Base-by-base conservation (phyloP, 148 eudicot species). In the Dianthus caryophyllus region DNA sequence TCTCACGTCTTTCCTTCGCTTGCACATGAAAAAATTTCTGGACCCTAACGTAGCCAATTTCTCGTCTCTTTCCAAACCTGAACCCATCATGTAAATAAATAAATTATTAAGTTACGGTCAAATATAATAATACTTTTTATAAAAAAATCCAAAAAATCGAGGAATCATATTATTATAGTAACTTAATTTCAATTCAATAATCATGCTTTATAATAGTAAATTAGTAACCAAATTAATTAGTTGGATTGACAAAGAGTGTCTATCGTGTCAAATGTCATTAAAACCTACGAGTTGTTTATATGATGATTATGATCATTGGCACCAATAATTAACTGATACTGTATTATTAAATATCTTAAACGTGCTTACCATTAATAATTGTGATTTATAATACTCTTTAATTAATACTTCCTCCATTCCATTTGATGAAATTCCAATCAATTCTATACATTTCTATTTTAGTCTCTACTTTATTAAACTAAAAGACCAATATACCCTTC, bases 1-100 rank as follows among this genome's bases (percentile, higher is more conserved):
- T 17, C 9, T 61, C 73, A 54, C 52, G 48, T 43, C 69, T 22
- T 43, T 55, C 48, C 36, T 75, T 65, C 67, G 77, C 6, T 78
- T 82, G 75, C 90, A 89, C 18, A 92, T 69, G 75, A 89, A 92
- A 79, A 92, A 92, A 77, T 88, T 92, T 54, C 97, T 82, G 3
- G 97, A 88, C 9, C 97, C 97, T 64, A 92, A 71, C 0, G 77
- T 54, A 20, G 72, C 69, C 55, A 92, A 70, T 74, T 82, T 84
- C 79, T 92, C 97, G 25, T 80, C 83, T 62, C 79, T 80, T 52
- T 82, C 74, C 79, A 92, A 76, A 77, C 93, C 97, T 92, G 58
- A 55, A 43, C 20, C 59, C 74, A 69, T 38, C 60, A 50, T n/a
- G n/a, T 9, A 25, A 61, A 49, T 53, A 17, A 22, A 74, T 6